These are phyloP conservation scores for Lactarius akahatsu DNA, from an alignment of 768 basidiomycete genomes.

Conservation along the genomic window DNA sequence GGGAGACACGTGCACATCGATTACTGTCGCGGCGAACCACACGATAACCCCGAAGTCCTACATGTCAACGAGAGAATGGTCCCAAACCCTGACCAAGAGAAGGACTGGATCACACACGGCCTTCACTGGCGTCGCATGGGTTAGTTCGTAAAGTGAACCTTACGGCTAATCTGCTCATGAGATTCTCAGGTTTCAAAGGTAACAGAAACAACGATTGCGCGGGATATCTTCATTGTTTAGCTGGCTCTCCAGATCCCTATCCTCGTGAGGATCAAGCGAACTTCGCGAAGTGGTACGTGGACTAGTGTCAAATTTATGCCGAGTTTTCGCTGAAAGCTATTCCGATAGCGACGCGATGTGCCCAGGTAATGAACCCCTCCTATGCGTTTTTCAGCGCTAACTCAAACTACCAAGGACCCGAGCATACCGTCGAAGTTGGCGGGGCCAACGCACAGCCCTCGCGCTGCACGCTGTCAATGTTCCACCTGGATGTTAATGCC, in stretches of 20 bases:
- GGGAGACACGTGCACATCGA: conserved; percentile 59
- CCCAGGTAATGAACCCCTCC: conserved; percentile 37
- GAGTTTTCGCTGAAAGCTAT: not conserved
- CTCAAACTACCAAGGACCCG: conserved; percentile 39
- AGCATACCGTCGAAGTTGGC: conserved; percentile 45
- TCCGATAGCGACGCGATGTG: conserved; percentile 49
- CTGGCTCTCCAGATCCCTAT: conserved; percentile 48
- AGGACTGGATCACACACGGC: conserved; percentile 54
- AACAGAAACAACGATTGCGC: not conserved
- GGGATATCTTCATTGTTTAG: not conserved
- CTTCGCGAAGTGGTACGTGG: conserved; percentile 38
- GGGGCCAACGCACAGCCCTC: conserved; percentile 46
- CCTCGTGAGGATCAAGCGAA: conserved; percentile 52
- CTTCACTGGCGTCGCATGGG: conserved; percentile 45
- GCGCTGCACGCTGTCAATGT: conserved; percentile 51
- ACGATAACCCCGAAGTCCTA: conserved; percentile 45
- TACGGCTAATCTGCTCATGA: not conserved
- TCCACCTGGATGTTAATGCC: conserved; percentile 43
- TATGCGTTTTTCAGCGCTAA: not conserved
- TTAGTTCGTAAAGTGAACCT: conserved; percentile 40
- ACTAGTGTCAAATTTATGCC: conserved; percentile 42
- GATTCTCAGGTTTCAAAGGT: conserved; percentile 52
- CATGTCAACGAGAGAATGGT: conserved; percentile 46
- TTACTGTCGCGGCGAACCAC: conserved; percentile 49
- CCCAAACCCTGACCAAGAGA: conserved; percentile 47